These are phyloP conservation scores for Fistulifera pelliculosa DNA, from an alignment of 108 stramenopile species.

Conservation along the genomic window DNA sequence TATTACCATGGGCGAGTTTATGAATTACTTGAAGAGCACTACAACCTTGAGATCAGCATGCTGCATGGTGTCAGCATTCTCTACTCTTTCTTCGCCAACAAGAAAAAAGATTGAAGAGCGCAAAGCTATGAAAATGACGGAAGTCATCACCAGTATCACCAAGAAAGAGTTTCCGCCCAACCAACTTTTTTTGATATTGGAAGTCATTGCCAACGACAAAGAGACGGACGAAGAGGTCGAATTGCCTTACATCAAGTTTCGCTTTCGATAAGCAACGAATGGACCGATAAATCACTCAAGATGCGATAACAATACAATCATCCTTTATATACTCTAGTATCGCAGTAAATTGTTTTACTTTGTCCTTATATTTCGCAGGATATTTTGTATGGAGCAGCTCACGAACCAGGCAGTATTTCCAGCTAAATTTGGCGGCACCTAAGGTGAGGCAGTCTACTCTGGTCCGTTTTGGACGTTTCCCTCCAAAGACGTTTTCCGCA, in stretches of 20 bases:
- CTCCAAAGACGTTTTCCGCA: too few species aligned
- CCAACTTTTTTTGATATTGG: slow-evolving; percentile 85
- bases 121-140: slow-evolving; percentile 89
- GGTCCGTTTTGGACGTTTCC: too few species aligned
- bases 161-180: slow-evolving; percentile 85
- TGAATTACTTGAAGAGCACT: slow-evolving; percentile 88
- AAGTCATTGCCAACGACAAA: slow-evolving; percentile 87
- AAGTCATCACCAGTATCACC: slow-evolving; percentile 79
- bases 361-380: too few species aligned
- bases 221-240: slow-evolving; percentile 91
- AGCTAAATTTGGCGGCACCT: too few species aligned
- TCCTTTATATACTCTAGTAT: too few species aligned
- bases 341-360: too few species aligned
- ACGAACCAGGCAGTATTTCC: too few species aligned
- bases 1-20: slow-evolving; percentile 87
- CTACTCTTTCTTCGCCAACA: slow-evolving; percentile 96
- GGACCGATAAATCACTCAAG: too few species aligned
- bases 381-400: too few species aligned
- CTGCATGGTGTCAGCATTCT: slow-evolving; percentile 94
- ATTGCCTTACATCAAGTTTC: slow-evolving; percentile 83
- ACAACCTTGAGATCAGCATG: slow-evolving; percentile 96
- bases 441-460: too few species aligned
- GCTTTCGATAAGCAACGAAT: slow-evolving; percentile 66
- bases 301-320: too few species aligned
- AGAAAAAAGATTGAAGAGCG: slow-evolving; percentile 91